Percentiles rank a stretch among this genome's conserved stretches.
Evolutionary conservation across 768 basidiomycete species (phyloP).

Genomic region (Polyporus arcularius): DNA sequence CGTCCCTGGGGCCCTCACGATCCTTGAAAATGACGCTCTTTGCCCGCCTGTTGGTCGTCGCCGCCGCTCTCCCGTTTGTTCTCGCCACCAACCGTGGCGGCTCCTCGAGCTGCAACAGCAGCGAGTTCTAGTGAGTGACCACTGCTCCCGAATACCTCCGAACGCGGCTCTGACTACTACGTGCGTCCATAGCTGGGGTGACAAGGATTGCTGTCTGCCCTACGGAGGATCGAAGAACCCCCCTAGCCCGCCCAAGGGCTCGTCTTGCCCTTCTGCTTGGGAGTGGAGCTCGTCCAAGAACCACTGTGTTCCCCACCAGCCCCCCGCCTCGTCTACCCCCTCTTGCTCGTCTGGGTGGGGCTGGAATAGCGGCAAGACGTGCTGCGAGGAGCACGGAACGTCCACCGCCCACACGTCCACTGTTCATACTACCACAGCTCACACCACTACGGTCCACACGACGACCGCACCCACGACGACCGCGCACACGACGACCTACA

Average conservation of each 20-base stretch:
- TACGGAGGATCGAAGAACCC: slow-evolving; percentile 42
- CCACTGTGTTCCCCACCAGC: slow-evolving; percentile 55
- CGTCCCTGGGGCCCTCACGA: slow-evolving; percentile 29
- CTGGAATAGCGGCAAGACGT: slow-evolving; percentile 44
- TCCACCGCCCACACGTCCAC: slow-evolving; percentile 27
- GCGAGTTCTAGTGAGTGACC: slow-evolving; percentile 28
- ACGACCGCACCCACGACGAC: not conserved
- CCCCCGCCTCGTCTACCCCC: slow-evolving; percentile 40
- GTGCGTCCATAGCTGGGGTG: slow-evolving; percentile 28
- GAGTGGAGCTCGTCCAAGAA: slow-evolving; percentile 49
- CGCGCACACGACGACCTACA: not conserved
- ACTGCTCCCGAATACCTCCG: not conserved
- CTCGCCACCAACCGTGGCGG: slow-evolving; percentile 28
- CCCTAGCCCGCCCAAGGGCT: slow-evolving; percentile 46
- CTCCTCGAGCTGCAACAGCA: slow-evolving; percentile 28
- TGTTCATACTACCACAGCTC: slow-evolving; percentile 24
- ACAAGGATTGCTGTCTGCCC: slow-evolving; percentile 46
- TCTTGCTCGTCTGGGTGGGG: slow-evolving; percentile 35
- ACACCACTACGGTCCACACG: not conserved
- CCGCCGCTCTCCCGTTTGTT: slow-evolving; percentile 35
- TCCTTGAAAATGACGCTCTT: slow-evolving; percentile 39
- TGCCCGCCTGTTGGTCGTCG: slow-evolving; percentile 36
- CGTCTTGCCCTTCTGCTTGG: slow-evolving; percentile 48
- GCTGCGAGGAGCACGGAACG: slow-evolving; percentile 34
- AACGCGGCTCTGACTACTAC: not conserved